These are phyloP conservation scores for Aspergillus sp. DNA, from an alignment of 2,329 filamentous ascomycete genomes.

Conservation along the genomic window DNA sequence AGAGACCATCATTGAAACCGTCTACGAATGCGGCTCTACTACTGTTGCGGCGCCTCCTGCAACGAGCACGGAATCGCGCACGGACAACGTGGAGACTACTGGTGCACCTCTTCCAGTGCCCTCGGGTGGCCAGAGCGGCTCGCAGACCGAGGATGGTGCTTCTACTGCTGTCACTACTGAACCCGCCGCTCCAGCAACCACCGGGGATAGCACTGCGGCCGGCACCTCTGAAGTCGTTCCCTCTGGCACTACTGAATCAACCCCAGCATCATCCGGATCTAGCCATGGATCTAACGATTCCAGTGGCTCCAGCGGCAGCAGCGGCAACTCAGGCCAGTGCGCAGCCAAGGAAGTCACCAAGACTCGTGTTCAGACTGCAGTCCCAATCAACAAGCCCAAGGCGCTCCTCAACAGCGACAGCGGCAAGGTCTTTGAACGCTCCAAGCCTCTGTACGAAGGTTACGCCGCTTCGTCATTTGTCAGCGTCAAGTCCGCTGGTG, in stretches of 20 bases:
- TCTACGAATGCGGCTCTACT: constrained; percentile 20
- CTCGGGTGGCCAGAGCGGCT: constrained; percentile 1
- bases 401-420: constrained; percentile 60
- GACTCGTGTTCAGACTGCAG: constrained; percentile 58
- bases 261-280: constrained; percentile 10
- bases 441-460: constrained; percentile 83
- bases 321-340: constrained; percentile 17
- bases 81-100: not conserved
- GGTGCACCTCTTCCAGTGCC: not conserved
- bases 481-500: constrained; percentile 78
- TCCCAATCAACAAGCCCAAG: constrained; percentile 63
- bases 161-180: not conserved
- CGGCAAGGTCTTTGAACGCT: constrained; percentile 75
- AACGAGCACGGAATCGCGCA: not conserved
- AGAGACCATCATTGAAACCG: constrained; percentile 29
- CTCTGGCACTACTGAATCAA: not conserved
- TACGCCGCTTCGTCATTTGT: constrained; percentile 69
- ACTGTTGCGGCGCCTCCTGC: not conserved
- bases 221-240: not conserved
- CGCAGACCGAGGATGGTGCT: not conserved
- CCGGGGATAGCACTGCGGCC: not conserved
- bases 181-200: not conserved
- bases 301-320: constrained; percentile 7
- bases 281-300: constrained; percentile 11
- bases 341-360: constrained; percentile 33